Evolutionary conservation across 2,329 filamentous ascomycete species (phyloP).

Genomic region (Metarhizium sp.): DNA sequence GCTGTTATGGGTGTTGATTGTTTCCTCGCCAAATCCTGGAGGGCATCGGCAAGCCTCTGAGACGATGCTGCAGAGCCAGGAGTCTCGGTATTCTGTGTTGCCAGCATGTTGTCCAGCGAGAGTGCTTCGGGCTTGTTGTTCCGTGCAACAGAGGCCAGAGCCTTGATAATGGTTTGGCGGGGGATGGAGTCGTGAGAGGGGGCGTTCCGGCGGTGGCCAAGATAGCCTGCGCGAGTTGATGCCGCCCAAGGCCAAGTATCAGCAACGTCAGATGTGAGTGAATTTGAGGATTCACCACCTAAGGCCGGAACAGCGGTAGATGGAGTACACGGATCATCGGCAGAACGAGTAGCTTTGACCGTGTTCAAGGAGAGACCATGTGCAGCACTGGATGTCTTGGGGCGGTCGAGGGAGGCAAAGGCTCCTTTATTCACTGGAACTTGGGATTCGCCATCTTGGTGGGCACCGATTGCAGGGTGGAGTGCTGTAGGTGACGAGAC

Average conservation of each 20-base stretch:
- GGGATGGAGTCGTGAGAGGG: constrained; percentile 57
- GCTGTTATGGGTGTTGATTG: constrained; percentile 26
- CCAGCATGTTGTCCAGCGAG: constrained; percentile 51
- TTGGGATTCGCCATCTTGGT: constrained; percentile 11
- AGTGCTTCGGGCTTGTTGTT: constrained; percentile 54
- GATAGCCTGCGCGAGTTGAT: constrained; percentile 1
- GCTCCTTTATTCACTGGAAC: constrained; percentile 5
- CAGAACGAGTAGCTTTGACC: constrained; percentile 10
- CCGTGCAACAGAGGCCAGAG: constrained; percentile 58
- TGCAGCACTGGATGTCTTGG: constrained; percentile 10
- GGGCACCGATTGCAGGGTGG: constrained; percentile 38
- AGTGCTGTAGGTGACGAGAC: constrained; percentile 37
- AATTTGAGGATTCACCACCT: constrained; percentile 14
- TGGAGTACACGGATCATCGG: constrained; percentile 10
- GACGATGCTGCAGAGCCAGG: constrained; percentile 39
- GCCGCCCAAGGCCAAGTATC: constrained; percentile 2
- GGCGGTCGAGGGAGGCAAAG: constrained; percentile 8
- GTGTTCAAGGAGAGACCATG: constrained; percentile 13
- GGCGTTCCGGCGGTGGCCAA: constrained; percentile 35
- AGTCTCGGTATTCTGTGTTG: constrained; percentile 27
- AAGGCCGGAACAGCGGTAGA: constrained; percentile 15
- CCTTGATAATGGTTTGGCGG: constrained; percentile 75
- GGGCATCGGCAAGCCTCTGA: constrained; percentile 54
- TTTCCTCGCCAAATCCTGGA: constrained; percentile 41
- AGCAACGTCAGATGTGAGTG: not conserved